These are phyloP conservation scores for Kentomonas sorsogonicus DNA, from an alignment of 208 protist species.

Conservation along the genomic window DNA sequence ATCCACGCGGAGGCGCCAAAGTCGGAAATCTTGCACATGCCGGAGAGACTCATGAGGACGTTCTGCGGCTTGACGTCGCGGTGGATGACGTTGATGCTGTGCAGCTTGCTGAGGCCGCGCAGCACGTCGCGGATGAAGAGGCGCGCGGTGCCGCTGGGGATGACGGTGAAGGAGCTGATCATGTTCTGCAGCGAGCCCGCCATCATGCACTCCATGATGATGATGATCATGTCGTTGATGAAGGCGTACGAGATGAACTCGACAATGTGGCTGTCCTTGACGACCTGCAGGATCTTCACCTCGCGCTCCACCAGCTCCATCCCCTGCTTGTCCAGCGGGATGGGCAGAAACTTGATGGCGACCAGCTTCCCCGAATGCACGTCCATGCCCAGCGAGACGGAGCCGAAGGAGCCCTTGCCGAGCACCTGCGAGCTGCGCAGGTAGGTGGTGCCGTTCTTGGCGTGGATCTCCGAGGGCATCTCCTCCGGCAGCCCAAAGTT, in stretches of 20 bases:
- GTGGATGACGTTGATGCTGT: conserved; percentile 80
- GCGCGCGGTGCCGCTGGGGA: conserved; percentile 59
- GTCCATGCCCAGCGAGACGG: conserved; percentile 85
- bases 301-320: conserved; percentile 68
- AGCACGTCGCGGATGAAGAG: conserved; percentile 82
- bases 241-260: conserved; percentile 85
- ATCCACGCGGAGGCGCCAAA: conserved; percentile 83
- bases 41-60: conserved; percentile 73
- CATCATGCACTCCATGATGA: conserved; percentile 91
- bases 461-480: conserved; percentile 44
- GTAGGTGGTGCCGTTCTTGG: conserved; percentile 75
- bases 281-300: conserved; percentile 71
- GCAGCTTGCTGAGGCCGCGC: conserved; percentile 76
- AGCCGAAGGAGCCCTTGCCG: conserved; percentile 82
- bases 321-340: conserved; percentile 60
- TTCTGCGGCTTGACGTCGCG: conserved; percentile 91
- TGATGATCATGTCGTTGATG: conserved; percentile 53
- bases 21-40: conserved; percentile 89
- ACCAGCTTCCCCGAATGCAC: conserved; percentile 69
- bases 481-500: conserved; percentile 13
- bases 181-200: conserved; percentile 79
- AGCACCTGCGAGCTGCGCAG: conserved; percentile 72
- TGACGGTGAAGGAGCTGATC: conserved; percentile 56
- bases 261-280: conserved; percentile 84
- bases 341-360: conserved; percentile 81